Conservation (phyloP, 768 basidiomycete species). For the Boletus subcaerulescens region DNA sequence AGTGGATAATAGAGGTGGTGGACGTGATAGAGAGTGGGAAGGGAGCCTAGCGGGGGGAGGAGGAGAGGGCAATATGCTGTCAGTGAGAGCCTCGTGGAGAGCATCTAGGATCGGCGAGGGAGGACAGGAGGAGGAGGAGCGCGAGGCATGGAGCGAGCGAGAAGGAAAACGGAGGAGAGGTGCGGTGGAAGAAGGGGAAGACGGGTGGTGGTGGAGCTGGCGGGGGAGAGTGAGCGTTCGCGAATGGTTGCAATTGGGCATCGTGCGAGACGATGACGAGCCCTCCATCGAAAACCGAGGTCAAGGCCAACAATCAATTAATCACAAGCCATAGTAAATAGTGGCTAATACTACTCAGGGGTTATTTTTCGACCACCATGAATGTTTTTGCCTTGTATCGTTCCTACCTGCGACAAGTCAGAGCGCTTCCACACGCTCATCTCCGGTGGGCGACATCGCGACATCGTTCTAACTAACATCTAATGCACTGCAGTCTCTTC, state of each 20-base stretch:
- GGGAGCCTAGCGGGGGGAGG: slow-evolving; percentile 46
- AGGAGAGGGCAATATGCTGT: slow-evolving; percentile 37
- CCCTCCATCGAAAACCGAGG: slow-evolving; percentile 6
- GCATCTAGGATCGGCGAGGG: slow-evolving; percentile 40
- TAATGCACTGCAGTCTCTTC: slow-evolving; percentile 47
- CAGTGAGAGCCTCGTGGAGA: slow-evolving; percentile 46
- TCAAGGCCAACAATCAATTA: background rate
- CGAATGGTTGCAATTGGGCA: background rate
- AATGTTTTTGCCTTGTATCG: slow-evolving; percentile 35
- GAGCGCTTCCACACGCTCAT: slow-evolving; percentile 43
- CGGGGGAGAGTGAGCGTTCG: slow-evolving; percentile 15
- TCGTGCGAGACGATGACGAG: background rate
- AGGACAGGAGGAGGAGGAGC: slow-evolving; percentile 18
- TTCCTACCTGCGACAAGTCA: slow-evolving; percentile 39
- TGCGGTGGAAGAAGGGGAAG: background rate
- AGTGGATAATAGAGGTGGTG: slow-evolving; percentile 52
- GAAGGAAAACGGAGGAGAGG: slow-evolving; percentile 18
- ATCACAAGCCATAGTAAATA: background rate
- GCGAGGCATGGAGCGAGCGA: background rate
- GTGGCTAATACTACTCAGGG: slow-evolving; percentile 6
- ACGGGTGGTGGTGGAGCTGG: background rate
- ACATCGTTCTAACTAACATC: background rate
- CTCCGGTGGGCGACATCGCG: slow-evolving; percentile 37
- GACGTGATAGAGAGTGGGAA: slow-evolving; percentile 35
- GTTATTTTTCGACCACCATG: background rate